Percentiles rank a stretch among this genome's conserved stretches.
phyloP scores from a whole-genome alignment of 2,329 filamentous ascomycete species.

The Colletotrichum camelliae region DNA sequence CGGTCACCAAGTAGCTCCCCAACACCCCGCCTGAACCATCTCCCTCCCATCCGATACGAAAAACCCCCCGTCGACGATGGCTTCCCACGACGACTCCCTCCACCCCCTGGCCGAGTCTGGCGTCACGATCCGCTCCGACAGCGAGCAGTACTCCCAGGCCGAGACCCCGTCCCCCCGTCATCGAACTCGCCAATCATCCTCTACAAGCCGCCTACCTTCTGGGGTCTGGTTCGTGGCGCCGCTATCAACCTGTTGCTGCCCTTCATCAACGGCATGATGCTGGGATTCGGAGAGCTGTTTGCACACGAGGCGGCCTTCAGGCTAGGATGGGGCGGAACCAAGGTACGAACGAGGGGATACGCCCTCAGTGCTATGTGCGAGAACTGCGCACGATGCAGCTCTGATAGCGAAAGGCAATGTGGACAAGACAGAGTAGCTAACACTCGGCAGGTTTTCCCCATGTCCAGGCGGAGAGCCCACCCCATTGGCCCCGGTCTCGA shows the following conservation, averaged over 20 bases:
- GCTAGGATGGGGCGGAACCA: slow-evolving; percentile 91
- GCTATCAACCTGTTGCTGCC: slow-evolving; percentile 96
- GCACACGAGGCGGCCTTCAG: slow-evolving; percentile 95
- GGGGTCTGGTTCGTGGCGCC: slow-evolving; percentile 83
- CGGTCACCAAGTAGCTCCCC: background rate
- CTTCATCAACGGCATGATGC: slow-evolving; percentile 97
- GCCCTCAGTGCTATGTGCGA: background rate
- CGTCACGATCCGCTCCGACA: slow-evolving; percentile 82
- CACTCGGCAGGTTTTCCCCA: slow-evolving; percentile 57
- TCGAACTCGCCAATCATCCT: slow-evolving; percentile 76
- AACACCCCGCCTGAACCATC: background rate
- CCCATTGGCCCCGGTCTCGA: slow-evolving; percentile 84
- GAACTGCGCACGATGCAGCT: background rate
- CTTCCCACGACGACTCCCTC: slow-evolving; percentile 48
- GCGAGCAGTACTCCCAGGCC: slow-evolving; percentile 77
- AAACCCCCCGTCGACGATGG: slow-evolving; percentile 47
- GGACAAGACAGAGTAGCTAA: background rate
- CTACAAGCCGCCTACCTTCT: slow-evolving; percentile 87
- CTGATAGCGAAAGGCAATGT: background rate
- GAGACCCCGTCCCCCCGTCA: slow-evolving; percentile 66
- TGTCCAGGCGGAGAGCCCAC: slow-evolving; percentile 65
- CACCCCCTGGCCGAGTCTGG: slow-evolving; percentile 71
- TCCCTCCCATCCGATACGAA: background rate
- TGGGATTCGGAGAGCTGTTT: slow-evolving; percentile 96
- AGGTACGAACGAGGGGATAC: slow-evolving; percentile 64